A percentile compares a stretch with the other conserved stretches of the same genome.
Conservation (phyloP, 2,329 filamentous ascomycete genomes). For the Colletotrichum melonis region DNA sequence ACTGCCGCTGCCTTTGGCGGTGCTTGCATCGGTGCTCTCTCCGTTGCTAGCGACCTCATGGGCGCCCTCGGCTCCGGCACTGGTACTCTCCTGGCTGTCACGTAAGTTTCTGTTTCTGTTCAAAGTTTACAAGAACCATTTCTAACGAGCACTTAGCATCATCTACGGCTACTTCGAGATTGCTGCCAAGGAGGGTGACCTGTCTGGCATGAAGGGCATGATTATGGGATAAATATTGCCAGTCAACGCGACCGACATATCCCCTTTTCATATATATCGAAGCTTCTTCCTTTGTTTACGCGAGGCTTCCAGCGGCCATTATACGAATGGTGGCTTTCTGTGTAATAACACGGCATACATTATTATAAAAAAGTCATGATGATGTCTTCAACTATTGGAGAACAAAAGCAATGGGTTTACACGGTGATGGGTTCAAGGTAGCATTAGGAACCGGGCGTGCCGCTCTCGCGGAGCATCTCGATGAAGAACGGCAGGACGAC, state of each 20-base stretch:
- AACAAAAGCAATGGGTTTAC: conserved; percentile 33
- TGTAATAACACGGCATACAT: conserved; percentile 36
- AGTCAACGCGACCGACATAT: conserved; percentile 30
- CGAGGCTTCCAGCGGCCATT: conserved; percentile 28
- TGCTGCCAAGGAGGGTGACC: conserved; percentile 97
- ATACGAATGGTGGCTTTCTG: conserved; percentile 21
- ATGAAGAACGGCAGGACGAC: background rate
- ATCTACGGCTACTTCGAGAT: conserved; percentile 99
- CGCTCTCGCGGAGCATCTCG: background rate
- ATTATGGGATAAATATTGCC: conserved; percentile 71
- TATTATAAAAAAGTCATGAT: conserved; percentile 30
- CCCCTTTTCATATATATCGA: conserved; percentile 24
- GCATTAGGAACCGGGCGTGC: conserved; percentile 11
- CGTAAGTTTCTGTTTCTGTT: conserved; percentile 71
- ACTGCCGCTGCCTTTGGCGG: conserved; percentile 98
- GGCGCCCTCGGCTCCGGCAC: conserved; percentile 96
- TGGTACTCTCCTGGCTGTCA: conserved; percentile 97
- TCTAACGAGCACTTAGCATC: conserved; percentile 72
- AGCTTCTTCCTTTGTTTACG: conserved; percentile 34
- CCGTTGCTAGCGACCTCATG: conserved; percentile 93
- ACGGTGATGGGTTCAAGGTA: conserved; percentile 16
- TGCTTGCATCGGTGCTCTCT: conserved; percentile 98
- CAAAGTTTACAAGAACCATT: background rate
- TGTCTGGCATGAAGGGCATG: conserved; percentile 83
- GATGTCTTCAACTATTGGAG: conserved; percentile 5